Percentiles rank a stretch among this genome's conserved stretches.
These are phyloP conservation scores for Capsicum baccatum DNA, from an alignment of 257 asterid genomes.

Conservation along the genomic window DNA sequence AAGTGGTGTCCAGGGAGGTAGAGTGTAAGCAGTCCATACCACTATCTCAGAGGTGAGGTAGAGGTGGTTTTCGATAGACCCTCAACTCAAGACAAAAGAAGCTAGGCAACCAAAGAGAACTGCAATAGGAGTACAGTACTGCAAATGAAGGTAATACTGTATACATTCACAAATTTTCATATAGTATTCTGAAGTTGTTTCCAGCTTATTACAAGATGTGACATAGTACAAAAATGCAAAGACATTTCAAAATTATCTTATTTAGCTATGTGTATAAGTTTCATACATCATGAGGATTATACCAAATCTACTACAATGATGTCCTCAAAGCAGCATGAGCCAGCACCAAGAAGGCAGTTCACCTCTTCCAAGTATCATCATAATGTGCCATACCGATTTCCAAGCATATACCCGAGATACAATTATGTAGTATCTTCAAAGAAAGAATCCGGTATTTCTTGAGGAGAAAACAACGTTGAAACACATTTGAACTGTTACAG, in stretches of 20 bases:
- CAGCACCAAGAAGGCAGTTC: neutral
- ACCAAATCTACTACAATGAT: neutral
- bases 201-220: neutral
- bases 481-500: slow-evolving; percentile 80
- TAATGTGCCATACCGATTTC: neutral
- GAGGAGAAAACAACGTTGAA: slow-evolving; percentile 55
- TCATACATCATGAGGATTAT: neutral
- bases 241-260: neutral
- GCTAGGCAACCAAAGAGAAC: neutral
- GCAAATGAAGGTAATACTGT: neutral
- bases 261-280: neutral
- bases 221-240: neutral
- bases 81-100: no score
- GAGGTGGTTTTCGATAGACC: no score
- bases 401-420: neutral
- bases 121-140: neutral
- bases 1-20: no score
- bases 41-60: no score
- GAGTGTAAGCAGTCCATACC: no score
- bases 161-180: neutral
- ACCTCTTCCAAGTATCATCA: neutral
- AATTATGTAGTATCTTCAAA: slow-evolving; percentile 36
- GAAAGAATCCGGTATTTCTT: slow-evolving; percentile 54
- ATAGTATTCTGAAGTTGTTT: slow-evolving; percentile 6
- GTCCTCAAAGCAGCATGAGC: neutral